Evolutionary conservation across 371 early-diverging fungal species (phyloP).

Genomic region (Capillidium heterosporum): DNA sequence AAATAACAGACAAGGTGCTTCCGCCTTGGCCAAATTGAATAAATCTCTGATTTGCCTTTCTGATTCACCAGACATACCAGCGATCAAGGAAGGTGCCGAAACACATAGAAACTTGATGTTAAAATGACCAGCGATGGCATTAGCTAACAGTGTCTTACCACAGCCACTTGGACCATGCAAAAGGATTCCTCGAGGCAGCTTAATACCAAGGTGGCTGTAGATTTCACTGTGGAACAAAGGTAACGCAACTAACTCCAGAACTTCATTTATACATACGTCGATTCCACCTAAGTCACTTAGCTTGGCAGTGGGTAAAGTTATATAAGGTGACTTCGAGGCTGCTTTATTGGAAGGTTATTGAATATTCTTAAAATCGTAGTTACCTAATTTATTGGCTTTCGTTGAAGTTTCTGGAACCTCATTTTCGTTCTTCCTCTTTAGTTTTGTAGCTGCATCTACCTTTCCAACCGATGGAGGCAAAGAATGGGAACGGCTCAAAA

Average conservation of each 20-base stretch:
- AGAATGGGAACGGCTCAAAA: no score
- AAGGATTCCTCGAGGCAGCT: slow-evolving; percentile 92
- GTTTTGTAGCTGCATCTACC: background rate
- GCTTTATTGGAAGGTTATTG: background rate
- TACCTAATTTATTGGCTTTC: background rate
- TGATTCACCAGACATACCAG: slow-evolving; percentile 98
- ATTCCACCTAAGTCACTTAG: background rate
- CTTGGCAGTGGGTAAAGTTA: background rate
- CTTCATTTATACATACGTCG: slow-evolving; percentile 28
- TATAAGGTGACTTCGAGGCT: background rate
- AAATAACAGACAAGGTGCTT: slow-evolving; percentile 93
- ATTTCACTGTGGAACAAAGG: slow-evolving; percentile 95
- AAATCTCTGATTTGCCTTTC: slow-evolving; percentile 97
- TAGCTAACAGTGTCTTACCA: slow-evolving; percentile 96
- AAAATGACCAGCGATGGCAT: slow-evolving; percentile 89
- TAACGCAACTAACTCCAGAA: slow-evolving; percentile 90
- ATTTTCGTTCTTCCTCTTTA: background rate
- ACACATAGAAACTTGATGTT: slow-evolving; percentile 88
- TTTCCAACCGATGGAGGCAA: background rate
- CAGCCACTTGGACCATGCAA: slow-evolving; percentile 99
- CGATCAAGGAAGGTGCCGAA: slow-evolving; percentile 97
- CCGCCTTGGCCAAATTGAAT: slow-evolving; percentile 85
- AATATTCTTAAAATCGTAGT: background rate
- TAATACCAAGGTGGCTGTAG: slow-evolving; percentile 86
- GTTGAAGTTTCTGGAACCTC: background rate